phyloP scores from a whole-genome alignment of 1,284 basidiomycete species.

The Boletus semigastroideus region DNA sequence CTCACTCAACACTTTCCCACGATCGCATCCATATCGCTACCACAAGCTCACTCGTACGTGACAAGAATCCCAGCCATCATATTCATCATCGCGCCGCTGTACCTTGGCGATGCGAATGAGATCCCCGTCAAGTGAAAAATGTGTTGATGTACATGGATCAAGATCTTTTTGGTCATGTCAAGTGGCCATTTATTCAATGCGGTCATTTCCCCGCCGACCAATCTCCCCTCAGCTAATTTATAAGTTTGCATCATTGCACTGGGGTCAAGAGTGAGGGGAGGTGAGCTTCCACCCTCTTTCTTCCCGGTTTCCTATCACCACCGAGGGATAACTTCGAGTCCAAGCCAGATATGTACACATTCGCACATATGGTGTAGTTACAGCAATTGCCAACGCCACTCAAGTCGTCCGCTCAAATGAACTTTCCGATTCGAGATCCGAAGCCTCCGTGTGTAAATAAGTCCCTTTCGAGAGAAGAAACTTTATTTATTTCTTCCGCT shows the following conservation, averaged over 20 bases:
- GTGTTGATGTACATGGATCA: too few species aligned
- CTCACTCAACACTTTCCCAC: too few species aligned
- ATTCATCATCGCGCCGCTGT: too few species aligned
- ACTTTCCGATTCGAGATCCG: neutral
- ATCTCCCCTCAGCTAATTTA: neutral
- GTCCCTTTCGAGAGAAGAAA: neutral
- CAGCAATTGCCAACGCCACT: neutral
- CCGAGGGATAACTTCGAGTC: neutral
- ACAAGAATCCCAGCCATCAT: too few species aligned
- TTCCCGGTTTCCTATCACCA: neutral
- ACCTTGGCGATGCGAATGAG: too few species aligned
- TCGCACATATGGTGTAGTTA: neutral
- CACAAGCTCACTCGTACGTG: too few species aligned
- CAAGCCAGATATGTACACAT: neutral
- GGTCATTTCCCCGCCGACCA: too few species aligned
- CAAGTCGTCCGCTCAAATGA: neutral
- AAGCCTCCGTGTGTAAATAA: neutral
- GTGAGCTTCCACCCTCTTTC: neutral
- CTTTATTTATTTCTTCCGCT: too few species aligned
- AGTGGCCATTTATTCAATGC: too few species aligned
- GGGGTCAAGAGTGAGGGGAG: neutral
- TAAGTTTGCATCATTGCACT: neutral
- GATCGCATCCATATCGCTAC: too few species aligned
- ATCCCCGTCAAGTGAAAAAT: too few species aligned
- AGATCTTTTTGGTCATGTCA: too few species aligned